Conservation (phyloP, 2,329 filamentous ascomycete genomes). For the Ceratocystis ficicola region DNA sequence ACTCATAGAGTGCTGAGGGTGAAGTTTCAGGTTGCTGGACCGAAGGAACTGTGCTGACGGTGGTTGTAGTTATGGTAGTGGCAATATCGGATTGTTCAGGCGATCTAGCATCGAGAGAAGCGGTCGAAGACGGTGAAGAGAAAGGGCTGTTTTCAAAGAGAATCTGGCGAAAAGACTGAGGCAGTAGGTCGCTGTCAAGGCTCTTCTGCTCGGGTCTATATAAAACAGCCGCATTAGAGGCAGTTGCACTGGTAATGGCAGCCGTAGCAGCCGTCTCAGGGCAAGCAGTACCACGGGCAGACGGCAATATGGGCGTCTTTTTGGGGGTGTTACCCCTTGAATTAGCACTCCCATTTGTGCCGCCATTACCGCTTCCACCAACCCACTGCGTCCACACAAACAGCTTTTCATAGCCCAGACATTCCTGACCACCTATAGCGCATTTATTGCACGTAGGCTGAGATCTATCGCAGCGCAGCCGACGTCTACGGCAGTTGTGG, state of each 20-base stretch:
- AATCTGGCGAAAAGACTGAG: not conserved
- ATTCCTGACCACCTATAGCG: slow-evolving; percentile 41
- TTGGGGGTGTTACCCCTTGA: not conserved
- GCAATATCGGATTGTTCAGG: not conserved
- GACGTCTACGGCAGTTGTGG: slow-evolving; percentile 49
- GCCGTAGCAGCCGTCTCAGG: not conserved
- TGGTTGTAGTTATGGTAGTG: not conserved
- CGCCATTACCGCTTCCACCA: slow-evolving; percentile 5
- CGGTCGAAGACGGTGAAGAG: not conserved
- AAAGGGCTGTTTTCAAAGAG: slow-evolving; percentile 11
- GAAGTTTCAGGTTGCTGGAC: not conserved
- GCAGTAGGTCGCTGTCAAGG: not conserved
- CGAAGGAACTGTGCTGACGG: too few relatives aligned
- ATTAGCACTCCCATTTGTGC: not conserved
- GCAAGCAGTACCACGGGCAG: not conserved
- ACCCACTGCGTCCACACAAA: slow-evolving; percentile 44
- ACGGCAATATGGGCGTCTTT: not conserved
- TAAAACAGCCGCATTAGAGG: not conserved
- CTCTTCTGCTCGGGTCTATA: not conserved
- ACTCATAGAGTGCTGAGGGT: not conserved
- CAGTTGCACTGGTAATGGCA: not conserved
- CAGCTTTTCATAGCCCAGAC: slow-evolving; percentile 49
- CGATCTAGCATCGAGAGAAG: slow-evolving; percentile 5
- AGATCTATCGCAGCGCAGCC: slow-evolving; percentile 51
- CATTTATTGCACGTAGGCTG: slow-evolving; percentile 50